These are phyloP conservation scores for Hemileccinum rubropunctum DNA, from an alignment of 768 basidiomycete species.

Conservation along the genomic window DNA sequence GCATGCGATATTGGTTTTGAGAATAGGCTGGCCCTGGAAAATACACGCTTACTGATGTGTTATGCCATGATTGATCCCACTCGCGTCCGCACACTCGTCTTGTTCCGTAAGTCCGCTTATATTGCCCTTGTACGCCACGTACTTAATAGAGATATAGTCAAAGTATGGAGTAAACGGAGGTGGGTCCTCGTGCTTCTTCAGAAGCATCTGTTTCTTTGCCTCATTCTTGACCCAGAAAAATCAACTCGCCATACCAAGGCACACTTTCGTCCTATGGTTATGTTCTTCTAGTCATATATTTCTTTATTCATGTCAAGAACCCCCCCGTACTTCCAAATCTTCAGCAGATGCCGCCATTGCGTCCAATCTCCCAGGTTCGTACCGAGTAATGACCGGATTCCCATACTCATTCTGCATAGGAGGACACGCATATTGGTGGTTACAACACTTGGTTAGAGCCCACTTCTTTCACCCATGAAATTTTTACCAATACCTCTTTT, in stretches of 20 bases:
- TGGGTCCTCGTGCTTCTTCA: conserved; percentile 23
- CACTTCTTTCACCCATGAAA: background rate
- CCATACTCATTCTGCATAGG: conserved; percentile 40
- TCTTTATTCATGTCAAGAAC: conserved; percentile 95
- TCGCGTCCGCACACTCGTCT: conserved; percentile 87
- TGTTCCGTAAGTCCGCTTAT: conserved; percentile 77
- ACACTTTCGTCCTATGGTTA: conserved; percentile 97
- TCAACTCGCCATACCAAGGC: conserved; percentile 97
- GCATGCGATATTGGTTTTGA: conserved; percentile 99
- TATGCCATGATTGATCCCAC: conserved; percentile 97
- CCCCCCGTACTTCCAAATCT: conserved; percentile 95
- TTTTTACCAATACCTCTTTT: conserved; percentile 7
- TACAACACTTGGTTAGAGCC: conserved; percentile 72
- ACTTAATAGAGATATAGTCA: conserved; percentile 55
- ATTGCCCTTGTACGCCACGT: conserved; percentile 1
- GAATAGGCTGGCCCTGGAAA: conserved; percentile 95
- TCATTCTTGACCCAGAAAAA: conserved; percentile 61
- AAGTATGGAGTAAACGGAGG: conserved; percentile 98
- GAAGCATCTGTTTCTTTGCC: background rate
- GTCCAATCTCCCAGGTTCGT: conserved; percentile 75
- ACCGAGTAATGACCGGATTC: conserved; percentile 6
- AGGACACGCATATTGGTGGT: conserved; percentile 76
- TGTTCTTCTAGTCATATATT: conserved; percentile 97
- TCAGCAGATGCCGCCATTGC: conserved; percentile 89
- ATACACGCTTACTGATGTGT: conserved; percentile 92